These are phyloP conservation scores for Amniculicola lignicola DNA, from an alignment of 495 filamentous ascomycete species.

Conservation along the genomic window DNA sequence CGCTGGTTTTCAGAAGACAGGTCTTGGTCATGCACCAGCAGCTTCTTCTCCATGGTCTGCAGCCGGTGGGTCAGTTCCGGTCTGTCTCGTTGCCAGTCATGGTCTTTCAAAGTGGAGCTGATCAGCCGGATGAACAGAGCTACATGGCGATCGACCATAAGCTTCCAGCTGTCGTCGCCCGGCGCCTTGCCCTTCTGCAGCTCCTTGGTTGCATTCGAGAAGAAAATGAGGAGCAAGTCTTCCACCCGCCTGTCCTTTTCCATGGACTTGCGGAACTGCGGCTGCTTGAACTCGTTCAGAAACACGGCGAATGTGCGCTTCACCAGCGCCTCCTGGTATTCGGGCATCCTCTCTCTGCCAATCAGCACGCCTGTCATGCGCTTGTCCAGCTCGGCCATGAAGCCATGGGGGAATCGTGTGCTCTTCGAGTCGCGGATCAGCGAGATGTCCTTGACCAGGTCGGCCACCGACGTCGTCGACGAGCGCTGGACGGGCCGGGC, in stretches of 20 bases:
- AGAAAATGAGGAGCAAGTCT: conserved; percentile 83
- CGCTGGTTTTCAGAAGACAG: conserved; percentile 56
- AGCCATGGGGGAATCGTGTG: conserved; percentile 76
- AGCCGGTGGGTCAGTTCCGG: conserved; percentile 78
- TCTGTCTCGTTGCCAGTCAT: conserved; percentile 74
- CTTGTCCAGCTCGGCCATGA: conserved; percentile 67
- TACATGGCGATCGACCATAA: conserved; percentile 89
- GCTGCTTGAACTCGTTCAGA: conserved; percentile 71
- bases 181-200: conserved; percentile 73
- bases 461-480: conserved; percentile 71
- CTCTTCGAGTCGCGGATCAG: conserved; percentile 71
- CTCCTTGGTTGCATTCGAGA: conserved; percentile 87
- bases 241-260: conserved; percentile 94
- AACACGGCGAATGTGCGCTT: conserved; percentile 80
- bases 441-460: conserved; percentile 71
- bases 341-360: conserved; percentile 68
- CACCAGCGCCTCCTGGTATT: conserved; percentile 72
- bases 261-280: conserved; percentile 69
- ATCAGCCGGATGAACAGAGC: conserved; percentile 92
- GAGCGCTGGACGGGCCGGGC: conserved; percentile 54
- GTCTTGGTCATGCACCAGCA: conserved; percentile 93
- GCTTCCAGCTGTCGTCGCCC: conserved; percentile 88
- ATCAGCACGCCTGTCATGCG: conserved; percentile 63
- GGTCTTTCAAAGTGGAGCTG: conserved; percentile 70
- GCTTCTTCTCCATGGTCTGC: conserved; percentile 82